Conservation (phyloP, 768 basidiomycete genomes). For the Tubosaeta sp. region DNA sequence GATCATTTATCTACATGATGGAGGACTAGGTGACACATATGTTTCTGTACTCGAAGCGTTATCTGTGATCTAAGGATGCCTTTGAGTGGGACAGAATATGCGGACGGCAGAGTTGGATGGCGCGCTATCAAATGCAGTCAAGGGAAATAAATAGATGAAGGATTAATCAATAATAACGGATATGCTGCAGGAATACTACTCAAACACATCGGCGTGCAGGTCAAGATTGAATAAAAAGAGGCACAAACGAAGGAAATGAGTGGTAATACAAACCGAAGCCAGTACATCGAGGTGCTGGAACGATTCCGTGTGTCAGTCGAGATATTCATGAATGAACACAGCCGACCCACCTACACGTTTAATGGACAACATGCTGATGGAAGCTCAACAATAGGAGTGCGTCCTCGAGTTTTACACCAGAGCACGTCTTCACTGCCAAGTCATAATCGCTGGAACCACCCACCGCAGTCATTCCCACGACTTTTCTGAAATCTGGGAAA, state of each 20-base stretch:
- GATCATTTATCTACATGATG: constrained; percentile 17
- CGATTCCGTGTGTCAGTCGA: constrained; percentile 7
- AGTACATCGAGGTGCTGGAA: constrained; percentile 14
- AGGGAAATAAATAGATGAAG: constrained; percentile 23
- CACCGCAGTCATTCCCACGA: constrained; percentile 22
- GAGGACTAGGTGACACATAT: constrained; percentile 15
- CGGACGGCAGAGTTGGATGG: constrained; percentile 7
- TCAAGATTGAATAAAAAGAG: constrained; percentile 5
- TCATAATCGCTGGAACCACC: constrained; percentile 20
- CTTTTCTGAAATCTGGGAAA: constrained; percentile 49
- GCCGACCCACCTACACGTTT: constrained; percentile 26
- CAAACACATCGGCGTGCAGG: constrained; percentile 7
- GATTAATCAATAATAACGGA: constrained; percentile 37
- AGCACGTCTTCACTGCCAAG: constrained; percentile 31
- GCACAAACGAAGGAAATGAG: constrained; percentile 7
- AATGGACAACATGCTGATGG: constrained; percentile 61
- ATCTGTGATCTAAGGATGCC: constrained; percentile 15
- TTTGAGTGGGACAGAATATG: constrained; percentile 14
- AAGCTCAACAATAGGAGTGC: constrained; percentile 72
- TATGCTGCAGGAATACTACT: constrained; percentile 22
- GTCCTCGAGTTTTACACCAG: constrained; percentile 67
- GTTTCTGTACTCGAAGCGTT: constrained; percentile 19
- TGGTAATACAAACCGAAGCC: constrained; percentile 20
- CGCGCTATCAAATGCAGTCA: constrained; percentile 4
- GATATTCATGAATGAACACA: neutral